A percentile compares a stretch with the other conserved stretches of the same genome.
phyloP scores from a whole-genome alignment of 148 eudicot species.

The Vaccinium macrocarpon region DNA sequence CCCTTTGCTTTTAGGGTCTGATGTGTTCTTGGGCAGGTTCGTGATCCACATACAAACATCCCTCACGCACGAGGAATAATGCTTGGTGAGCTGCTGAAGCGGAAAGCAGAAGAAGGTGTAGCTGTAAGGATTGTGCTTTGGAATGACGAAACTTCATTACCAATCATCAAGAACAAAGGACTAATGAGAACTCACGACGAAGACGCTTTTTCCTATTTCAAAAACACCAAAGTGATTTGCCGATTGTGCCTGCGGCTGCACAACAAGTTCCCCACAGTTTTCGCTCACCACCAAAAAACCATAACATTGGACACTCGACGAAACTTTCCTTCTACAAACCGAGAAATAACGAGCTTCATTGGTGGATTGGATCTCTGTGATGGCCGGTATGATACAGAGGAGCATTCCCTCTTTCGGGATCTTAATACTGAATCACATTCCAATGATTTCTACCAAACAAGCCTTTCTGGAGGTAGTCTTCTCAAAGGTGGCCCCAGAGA shows the following conservation, averaged over 20 bases:
- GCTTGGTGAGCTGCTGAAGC: conserved; percentile 65
- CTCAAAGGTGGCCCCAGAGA: conserved; percentile 77
- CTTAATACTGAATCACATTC: conserved; percentile 57
- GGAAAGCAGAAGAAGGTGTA: conserved; percentile 86
- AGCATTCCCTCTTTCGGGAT: conserved; percentile 61
- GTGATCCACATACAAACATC: conserved; percentile 54
- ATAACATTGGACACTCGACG: conserved; percentile 51
- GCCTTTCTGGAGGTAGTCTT: conserved; percentile 64
- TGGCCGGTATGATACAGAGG: conserved; percentile 82
- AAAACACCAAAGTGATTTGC: conserved; percentile 67
- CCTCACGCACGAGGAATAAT: conserved; percentile 69
- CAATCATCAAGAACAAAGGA: conserved; percentile 83
- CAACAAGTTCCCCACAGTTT: conserved; percentile 59
- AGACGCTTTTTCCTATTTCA: conserved; percentile 66
- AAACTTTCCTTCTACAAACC: conserved; percentile 38
- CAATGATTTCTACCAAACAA: conserved; percentile 69
- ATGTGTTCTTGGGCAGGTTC: conserved; percentile 41
- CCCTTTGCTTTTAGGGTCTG: background rate
- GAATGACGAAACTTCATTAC: conserved; percentile 81
- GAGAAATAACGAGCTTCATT: conserved; percentile 75
- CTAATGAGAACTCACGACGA: conserved; percentile 76
- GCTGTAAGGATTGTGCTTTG: conserved; percentile 78
- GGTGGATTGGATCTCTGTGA: conserved; percentile 89
- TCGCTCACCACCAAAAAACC: conserved; percentile 81
- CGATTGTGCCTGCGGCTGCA: conserved; percentile 62